Conservation (phyloP, 2,329 filamentous ascomycete genomes). For the Neoascochyta sp. region DNA sequence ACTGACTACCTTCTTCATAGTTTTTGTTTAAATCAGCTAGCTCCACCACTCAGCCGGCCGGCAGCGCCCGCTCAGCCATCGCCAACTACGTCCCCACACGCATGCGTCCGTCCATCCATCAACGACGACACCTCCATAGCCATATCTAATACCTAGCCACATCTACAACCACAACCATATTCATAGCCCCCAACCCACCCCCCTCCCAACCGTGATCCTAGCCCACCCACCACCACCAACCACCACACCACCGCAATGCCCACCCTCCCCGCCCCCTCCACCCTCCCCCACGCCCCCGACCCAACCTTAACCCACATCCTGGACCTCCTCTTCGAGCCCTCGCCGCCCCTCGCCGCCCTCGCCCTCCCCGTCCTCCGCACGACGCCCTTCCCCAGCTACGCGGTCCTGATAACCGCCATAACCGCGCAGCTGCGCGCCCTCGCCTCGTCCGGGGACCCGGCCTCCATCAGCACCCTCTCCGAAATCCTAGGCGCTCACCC, state of each 20-base stretch:
- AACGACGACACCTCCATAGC: no score
- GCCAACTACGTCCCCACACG: no score
- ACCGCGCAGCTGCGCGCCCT: conserved; percentile 56
- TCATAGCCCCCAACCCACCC: no score
- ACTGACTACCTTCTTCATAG: no score
- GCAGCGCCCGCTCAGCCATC: no score
- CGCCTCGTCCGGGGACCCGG: conserved; percentile 33
- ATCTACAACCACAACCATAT: no score
- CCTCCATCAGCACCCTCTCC: conserved; percentile 58
- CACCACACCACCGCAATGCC: conserved; percentile 17
- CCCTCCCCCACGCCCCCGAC: conserved; percentile 55
- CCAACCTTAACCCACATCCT: conserved; percentile 57
- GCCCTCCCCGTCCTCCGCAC: conserved; percentile 64
- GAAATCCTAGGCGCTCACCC: conserved; percentile 78
- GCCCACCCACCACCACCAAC: no score
- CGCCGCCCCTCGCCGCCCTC: conserved; percentile 67
- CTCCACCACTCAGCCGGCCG: no score
- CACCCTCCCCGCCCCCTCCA: conserved; percentile 56
- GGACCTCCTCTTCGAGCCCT: conserved; percentile 82
- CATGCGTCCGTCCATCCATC: no score
- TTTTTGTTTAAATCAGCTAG: no score
- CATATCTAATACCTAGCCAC: no score
- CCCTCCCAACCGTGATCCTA: no score
- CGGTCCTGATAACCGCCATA: conserved; percentile 64
- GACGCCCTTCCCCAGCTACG: conserved; percentile 62